Evolutionary conservation across 495 filamentous ascomycete species (phyloP), one percentile per base, ranked within the genome.

Genomic region (Thermothielavioides terrestris): DNA sequence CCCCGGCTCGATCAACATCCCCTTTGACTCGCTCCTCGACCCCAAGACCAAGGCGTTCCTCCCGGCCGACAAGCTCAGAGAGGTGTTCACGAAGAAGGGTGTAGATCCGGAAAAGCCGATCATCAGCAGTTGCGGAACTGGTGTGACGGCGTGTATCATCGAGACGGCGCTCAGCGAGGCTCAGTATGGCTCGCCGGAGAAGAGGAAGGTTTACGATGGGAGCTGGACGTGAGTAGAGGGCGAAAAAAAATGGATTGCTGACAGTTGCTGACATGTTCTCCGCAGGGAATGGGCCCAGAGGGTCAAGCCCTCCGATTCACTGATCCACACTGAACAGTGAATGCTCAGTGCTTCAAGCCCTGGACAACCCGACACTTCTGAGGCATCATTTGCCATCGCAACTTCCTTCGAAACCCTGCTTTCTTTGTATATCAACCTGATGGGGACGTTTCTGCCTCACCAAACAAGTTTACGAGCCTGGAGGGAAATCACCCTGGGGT

Each of bases 151-250:
- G n/a, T 84, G 83, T 11, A 77, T 96, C 15, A 80, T 98, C 49
- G 92, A 98, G 60, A 85, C 88, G 23, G 92, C 92, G 5, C 67
- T 98, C 31, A 77, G 72, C 22, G 82, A 86, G 61, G 89, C 90
- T 15, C 85, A 82, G 20, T 88, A 79, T 61, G 85, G 83, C 11
- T 69, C 79, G 28, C 71, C 80, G 6, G 75, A 80, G 30, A 81
- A 80, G 35, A 79, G 85, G 51, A 82, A 78, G 59, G 72, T 96
- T 22, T 98, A 98, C 63, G 92, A 97, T 74, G 92, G 92, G 14
- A 95, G 89, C 59, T 97, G 92, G 92, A 95, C 91, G 85, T 94
- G 65, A 85, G 88, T 88, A n/a, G 6, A n/a, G 9, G 21, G 26
- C 14, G 20, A 7, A 17, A 42, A 11, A 1, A 4, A 9, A 15